Percentiles rank a stretch among this genome's conserved stretches.
phyloP scores from a whole-genome alignment of 2,329 filamentous ascomycete species.

The Xylariaceae sp. region DNA sequence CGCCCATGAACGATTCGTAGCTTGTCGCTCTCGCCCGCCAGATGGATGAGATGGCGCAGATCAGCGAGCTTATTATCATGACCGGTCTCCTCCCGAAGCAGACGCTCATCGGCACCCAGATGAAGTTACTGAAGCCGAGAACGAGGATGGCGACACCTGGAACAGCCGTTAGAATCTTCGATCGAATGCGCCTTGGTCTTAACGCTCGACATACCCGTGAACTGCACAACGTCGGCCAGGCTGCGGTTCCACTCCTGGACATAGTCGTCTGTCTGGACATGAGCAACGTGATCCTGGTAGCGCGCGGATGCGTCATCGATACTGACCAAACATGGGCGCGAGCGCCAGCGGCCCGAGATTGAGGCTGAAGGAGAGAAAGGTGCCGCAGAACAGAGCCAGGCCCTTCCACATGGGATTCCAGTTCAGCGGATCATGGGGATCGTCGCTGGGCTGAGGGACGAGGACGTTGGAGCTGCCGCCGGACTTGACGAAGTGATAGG shows the following conservation, averaged over 20 bases:
- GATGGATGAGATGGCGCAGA: slow-evolving; percentile 27
- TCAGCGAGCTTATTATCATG: slow-evolving; percentile 25
- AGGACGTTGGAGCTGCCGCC: slow-evolving; percentile 32
- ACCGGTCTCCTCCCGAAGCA: slow-evolving; percentile 29
- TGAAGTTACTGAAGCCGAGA: slow-evolving; percentile 30
- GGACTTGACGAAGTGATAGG: slow-evolving; percentile 60
- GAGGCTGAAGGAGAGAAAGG: slow-evolving; percentile 30
- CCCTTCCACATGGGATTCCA: slow-evolving; percentile 29
- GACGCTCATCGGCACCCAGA: slow-evolving; percentile 29
- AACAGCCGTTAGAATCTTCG: neutral
- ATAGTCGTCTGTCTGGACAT: slow-evolving; percentile 1
- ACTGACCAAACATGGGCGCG: slow-evolving; percentile 21
- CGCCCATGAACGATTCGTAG: slow-evolving; percentile 27
- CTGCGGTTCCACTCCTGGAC: slow-evolving; percentile 10
- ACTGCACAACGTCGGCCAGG: neutral
- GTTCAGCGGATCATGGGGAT: slow-evolving; percentile 26
- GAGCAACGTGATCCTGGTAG: no score
- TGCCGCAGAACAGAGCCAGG: slow-evolving; percentile 28
- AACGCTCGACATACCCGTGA: slow-evolving; percentile 31
- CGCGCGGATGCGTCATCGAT: slow-evolving; percentile 14
- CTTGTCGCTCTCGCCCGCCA: slow-evolving; percentile 28
- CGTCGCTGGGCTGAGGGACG: slow-evolving; percentile 19
- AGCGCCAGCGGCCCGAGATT: slow-evolving; percentile 32
- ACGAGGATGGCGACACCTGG: slow-evolving; percentile 29
- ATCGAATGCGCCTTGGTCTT: no score